Percentiles rank a stretch among this genome's conserved stretches.
phyloP scores from a whole-genome alignment of 192 early-diverging fungal genomes.

The Chytriomyces confervae region DNA sequence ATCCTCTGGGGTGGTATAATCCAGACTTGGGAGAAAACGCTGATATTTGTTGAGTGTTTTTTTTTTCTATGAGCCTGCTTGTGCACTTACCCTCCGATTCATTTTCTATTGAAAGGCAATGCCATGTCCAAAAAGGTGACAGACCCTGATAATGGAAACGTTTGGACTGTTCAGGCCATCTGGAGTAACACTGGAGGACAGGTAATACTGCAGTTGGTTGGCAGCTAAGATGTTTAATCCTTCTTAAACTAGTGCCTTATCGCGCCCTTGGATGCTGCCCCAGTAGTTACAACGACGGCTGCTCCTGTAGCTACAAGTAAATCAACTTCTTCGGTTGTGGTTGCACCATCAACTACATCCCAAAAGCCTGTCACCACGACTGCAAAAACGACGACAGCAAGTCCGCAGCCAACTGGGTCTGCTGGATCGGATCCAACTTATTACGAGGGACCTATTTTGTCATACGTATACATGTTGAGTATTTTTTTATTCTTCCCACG shows the following conservation, averaged over 20 bases:
- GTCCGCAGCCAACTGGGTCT: background rate
- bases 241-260: no score
- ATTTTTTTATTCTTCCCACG: no score
- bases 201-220: background rate
- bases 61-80: background rate
- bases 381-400: background rate
- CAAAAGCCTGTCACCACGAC: background rate
- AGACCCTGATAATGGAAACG: constrained; percentile 17
- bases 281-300: no score
- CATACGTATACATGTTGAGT: no score
- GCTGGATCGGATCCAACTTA: no score
- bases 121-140: constrained; percentile 32
- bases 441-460: no score
- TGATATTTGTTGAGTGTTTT: constrained; percentile 16
- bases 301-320: no score
- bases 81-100: background rate
- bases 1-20: constrained; percentile 40
- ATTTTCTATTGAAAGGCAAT: background rate
- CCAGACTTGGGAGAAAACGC: constrained; percentile 34
- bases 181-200: constrained; percentile 23
- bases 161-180: constrained; percentile 36
- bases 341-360: constrained; percentile 14
- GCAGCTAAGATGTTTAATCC: background rate
- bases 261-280: no score
- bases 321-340: background rate